Evolutionary conservation across 2,329 filamentous ascomycete species (phyloP), one percentile per base, ranked within the genome.

Genomic region (Curvularia lunata): DNA sequence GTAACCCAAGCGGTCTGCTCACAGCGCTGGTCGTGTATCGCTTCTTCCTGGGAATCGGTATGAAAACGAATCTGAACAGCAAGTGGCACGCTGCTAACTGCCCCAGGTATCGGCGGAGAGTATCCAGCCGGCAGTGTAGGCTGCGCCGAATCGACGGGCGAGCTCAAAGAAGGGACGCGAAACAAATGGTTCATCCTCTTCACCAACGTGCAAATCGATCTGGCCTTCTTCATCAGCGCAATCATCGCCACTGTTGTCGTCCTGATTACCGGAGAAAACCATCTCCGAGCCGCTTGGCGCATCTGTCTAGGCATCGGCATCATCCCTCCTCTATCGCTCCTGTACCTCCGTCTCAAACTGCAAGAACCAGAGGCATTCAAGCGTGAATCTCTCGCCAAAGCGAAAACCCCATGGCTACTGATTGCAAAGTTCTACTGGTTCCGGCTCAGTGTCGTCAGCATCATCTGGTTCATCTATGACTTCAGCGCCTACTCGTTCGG

Each of bases 141-240:
- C 1, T 90, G 87, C 52, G 91, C 92, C 2, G 93, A 97, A 77
- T 89, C 89, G 4, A 93, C 89, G 0, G 91, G 91, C 21, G 91
- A 96, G 73, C 81, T 97, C 58, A 91, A 92, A 75, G 76, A 79
- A 16, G 93, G 93, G 10, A 89, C 89, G 16, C 84, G 93, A n/a
- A 94, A 97, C 73, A 84, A 90, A 38, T 96, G 92, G 91, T 97
- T 81, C 62, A 78, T 80, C 43, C 82, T 96, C 63, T 96, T 95
- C 76, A 96, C 91, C 46, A 96, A 96, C 76, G 86, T 90, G 23
- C 90, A 92, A 82, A 96, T 96, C 59, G 91, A 96, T 72, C 85
- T 87, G 52, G 92, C 91, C 0, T 97, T 96, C 64, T 90, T 96
- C 1, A 82, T 94, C 54, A 88, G 91, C 8, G 88, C 91, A 0